Percentiles rank a stretch among this genome's conserved stretches.
Conservation (phyloP, 805 yeast species). For the Teunomyces pallodes region DNA sequence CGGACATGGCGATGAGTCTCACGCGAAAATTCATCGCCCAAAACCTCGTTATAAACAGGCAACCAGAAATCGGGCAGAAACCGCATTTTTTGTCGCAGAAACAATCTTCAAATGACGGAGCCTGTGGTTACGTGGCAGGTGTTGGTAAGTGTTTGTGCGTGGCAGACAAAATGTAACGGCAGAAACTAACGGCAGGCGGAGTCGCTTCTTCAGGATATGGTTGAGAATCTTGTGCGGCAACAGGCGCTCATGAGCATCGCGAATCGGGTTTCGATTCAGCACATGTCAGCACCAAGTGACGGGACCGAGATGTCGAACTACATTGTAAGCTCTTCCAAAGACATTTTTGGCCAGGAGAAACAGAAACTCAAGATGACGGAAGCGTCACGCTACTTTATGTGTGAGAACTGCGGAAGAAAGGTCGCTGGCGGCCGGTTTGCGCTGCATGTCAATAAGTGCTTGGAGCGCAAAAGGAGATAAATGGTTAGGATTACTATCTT, state of each 20-base stretch:
- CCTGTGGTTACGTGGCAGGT: slow-evolving; percentile 19
- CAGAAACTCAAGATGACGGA: slow-evolving; percentile 43
- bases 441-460: slow-evolving; percentile 86
- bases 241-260: slow-evolving; percentile 26
- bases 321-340: slow-evolving; percentile 25
- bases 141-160: slow-evolving; percentile 14
- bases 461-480: slow-evolving; percentile 59
- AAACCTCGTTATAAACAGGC: too few species aligned
- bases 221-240: slow-evolving; percentile 30
- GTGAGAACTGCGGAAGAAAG: slow-evolving; percentile 79
- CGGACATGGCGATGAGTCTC: slow-evolving; percentile 10
- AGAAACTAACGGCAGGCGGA: slow-evolving; percentile 30
- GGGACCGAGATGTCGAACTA: slow-evolving; percentile 4
- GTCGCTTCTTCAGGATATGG: slow-evolving; percentile 34
- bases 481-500: background rate
- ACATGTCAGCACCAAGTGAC: slow-evolving; percentile 11
- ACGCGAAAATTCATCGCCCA: too few species aligned
- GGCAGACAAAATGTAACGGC: background rate
- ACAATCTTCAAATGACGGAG: slow-evolving; percentile 7
- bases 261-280: slow-evolving; percentile 18
- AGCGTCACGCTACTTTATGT: slow-evolving; percentile 60
- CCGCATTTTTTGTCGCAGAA: background rate
- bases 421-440: slow-evolving; percentile 93
- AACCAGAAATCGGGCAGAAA: too few species aligned
- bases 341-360: slow-evolving; percentile 52